Evolutionary conservation across 441 rosid genomes (phyloP).

Genomic region (Rhodomyrtus psidioides): DNA sequence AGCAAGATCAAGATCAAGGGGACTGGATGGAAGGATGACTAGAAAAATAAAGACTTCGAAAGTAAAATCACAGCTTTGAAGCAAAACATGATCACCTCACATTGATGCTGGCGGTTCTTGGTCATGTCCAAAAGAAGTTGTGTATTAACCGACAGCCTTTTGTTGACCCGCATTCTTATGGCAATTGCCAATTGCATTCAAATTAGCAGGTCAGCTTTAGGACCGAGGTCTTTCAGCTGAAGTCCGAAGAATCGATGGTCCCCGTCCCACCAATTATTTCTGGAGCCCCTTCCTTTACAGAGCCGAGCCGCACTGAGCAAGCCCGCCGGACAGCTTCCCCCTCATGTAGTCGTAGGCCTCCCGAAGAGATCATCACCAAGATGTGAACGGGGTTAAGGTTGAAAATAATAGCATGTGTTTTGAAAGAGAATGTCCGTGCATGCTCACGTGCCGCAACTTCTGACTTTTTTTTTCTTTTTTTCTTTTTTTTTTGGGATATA

Average conservation of each 20-base stretch:
- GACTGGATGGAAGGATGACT: background rate
- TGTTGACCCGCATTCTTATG: background rate
- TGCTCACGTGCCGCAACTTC: background rate
- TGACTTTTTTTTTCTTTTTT: background rate
- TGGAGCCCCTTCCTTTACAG: too few species aligned
- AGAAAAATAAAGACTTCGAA: background rate
- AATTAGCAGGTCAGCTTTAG: background rate
- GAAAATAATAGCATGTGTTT: background rate
- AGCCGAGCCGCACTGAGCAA: too few species aligned
- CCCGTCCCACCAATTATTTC: too few species aligned
- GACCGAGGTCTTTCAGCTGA: too few species aligned
- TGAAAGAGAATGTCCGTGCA: background rate
- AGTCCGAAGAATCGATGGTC: too few species aligned
- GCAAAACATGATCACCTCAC: background rate
- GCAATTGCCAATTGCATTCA: background rate
- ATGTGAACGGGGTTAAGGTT: background rate
- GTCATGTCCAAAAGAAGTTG: background rate
- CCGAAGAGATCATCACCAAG: background rate
- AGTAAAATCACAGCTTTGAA: background rate
- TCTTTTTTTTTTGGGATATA: background rate
- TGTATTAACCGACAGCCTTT: background rate
- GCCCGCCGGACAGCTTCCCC: too few species aligned
- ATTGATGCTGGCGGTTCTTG: background rate
- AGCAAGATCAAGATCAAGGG: background rate
- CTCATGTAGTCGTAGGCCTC: too few species aligned